Percentiles rank a stretch among this genome's conserved stretches.
Evolutionary conservation across 371 early-diverging fungal genomes (phyloP).

Genomic region (Actinomortierella ambigua): DNA sequence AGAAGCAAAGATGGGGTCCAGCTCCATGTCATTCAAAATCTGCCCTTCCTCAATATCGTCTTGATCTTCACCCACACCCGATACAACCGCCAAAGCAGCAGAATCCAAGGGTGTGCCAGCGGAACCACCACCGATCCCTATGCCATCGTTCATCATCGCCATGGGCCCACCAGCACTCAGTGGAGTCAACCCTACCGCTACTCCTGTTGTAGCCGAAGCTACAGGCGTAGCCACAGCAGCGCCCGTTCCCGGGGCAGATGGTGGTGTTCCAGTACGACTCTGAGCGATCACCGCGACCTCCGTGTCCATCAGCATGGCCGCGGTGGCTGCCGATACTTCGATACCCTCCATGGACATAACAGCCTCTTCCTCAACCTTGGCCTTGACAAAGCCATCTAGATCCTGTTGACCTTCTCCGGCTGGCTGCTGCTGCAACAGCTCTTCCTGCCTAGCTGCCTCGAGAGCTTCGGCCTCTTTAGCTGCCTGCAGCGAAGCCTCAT

Average conservation of each 20-base stretch:
- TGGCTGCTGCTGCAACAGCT: not conserved
- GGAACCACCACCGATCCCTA: no score
- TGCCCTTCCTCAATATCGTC: conserved; percentile 32
- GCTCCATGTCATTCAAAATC: conserved; percentile 29
- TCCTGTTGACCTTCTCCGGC: not conserved
- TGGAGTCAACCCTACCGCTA: conserved; percentile 19
- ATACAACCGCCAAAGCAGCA: no score
- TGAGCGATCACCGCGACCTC: not conserved
- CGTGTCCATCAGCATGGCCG: conserved; percentile 15
- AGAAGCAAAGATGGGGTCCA: conserved; percentile 8
- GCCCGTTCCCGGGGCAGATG: not conserved
- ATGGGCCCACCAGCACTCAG: no score
- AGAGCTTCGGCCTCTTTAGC: conserved; percentile 17
- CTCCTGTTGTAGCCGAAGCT: conserved; percentile 12
- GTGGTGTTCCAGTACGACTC: conserved; percentile 9
- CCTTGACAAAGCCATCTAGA: not conserved
- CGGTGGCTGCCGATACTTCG: not conserved
- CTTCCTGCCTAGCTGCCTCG: conserved; percentile 13
- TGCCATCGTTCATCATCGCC: no score
- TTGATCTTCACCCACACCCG: no score
- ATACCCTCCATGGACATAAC: not conserved
- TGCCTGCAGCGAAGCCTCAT: not conserved
- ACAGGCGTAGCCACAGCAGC: conserved; percentile 21
- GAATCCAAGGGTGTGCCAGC: no score
- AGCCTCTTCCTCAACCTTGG: not conserved